Evolutionary conservation across 495 filamentous ascomycete species (phyloP), one percentile per base, ranked within the genome.

Genomic region (Penicillium diatomitis): DNA sequence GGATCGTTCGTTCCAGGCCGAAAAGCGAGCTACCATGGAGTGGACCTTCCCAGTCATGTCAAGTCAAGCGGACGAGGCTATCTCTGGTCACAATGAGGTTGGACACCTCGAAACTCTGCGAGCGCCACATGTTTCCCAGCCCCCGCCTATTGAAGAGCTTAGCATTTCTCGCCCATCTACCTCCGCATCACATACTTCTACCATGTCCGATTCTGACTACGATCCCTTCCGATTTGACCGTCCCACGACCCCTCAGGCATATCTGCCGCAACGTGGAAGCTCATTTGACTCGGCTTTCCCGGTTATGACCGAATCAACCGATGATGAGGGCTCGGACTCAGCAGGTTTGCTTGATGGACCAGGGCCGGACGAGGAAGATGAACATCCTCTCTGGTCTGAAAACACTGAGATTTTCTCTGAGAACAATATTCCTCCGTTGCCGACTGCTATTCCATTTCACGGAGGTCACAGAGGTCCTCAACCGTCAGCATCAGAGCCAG

Each of bases 1-100:
- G 20, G 56, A 55, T 5, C 60, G 63, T 43, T 28, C 52, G 32
- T 48, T 57, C 38, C 57, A 51, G 33, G 58, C 49, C 5, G 66
- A 65, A 11, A 68, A 66, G 38, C 63, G 65, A n/a, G 65, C 63
- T 8, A 70, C 67, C 8, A 65, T 67, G 58, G 53, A 72, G 27
- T 75, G 71, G 71, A 75, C 69, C n/a, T 75, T 75, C 48, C 72
- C 72, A 6, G 57, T 69, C 6, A 73, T 71, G 70, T 54, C 55
- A 4, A 54, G 50, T 2, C 34, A 52, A 0, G 42, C 59, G 6
- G 57, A 56, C 32, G 54, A 54, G 2, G 51, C 50, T 6, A 46
- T 45, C 9, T 30, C 44, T 4, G 50, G 29, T 20, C 41, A 20
- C 20, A 20, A 44, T 31, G 56, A 40, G 11, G 52, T 58, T n/a